Base-by-base conservation (phyloP, 2,329 filamentous ascomycete species). In the Neoscytalidium dimidiatum region DNA sequence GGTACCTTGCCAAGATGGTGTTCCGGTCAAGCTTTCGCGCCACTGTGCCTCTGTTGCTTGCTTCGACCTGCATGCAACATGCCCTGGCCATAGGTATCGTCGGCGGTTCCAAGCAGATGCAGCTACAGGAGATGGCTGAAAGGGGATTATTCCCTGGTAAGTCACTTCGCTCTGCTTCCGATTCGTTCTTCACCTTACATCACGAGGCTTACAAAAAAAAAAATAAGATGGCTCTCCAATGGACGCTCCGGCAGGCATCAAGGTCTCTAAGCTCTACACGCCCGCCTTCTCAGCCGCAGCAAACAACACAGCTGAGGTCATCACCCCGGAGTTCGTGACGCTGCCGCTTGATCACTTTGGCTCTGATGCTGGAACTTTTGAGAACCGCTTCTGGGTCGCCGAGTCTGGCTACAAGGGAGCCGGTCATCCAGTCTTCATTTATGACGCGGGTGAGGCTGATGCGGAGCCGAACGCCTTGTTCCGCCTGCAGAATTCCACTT, bases 381-480 rank as follows among this genome's bases (percentile, higher is more conserved):
- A 69, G 56, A 79, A 79, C 66, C 67, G 77, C 7, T 79, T 73
- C 67, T 79, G 76, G 77, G 77, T 78, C 4, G 66, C 68, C 2
- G 69, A 73, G 33, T 64, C 67, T 7, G 71, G 67, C 3, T 79
- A 79, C 65, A 75, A 75, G 65, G 62, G 62, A 11, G 67, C 71
- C 2, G 77, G 77, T 13, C 74, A 71, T 6, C 77, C 77, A 0
- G 72, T 79, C 2, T 78, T 79, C 63, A 63, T 79, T 28, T 79
- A 77, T 60, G 77, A 79, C 66, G 70, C 71, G 0, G 76, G 76
- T 1, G 77, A 79, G 67, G 68, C 67, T 11, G 66, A 78, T 68
- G 77, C 75, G 11, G 67, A 67, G 19, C 31, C 14, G 21, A 49
- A 33, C 8, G 51, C 61, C 1, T 29, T 38, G 11, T 41, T 43